Evolutionary conservation across 1,139 yeast species (phyloP).

Genomic region (Suhomyces bribrorum): DNA sequence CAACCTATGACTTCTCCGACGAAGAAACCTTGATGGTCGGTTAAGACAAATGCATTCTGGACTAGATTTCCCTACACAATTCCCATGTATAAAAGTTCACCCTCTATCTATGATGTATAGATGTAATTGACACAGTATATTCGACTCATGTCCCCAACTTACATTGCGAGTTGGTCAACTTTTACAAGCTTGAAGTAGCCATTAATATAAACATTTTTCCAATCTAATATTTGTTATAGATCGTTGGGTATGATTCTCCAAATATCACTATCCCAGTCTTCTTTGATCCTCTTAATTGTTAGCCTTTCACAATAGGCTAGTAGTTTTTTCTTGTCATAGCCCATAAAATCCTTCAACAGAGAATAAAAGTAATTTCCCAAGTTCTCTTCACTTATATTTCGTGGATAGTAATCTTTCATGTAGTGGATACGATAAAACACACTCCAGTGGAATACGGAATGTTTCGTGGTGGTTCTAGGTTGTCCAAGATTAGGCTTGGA

Average conservation of each 20-base stretch:
- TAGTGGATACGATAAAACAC: conserved; percentile 54
- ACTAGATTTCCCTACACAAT: conserved; percentile 5
- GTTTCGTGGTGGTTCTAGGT: conserved; percentile 46
- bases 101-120: conserved; percentile 9
- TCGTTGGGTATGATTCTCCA: conserved; percentile 50
- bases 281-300: conserved; percentile 21
- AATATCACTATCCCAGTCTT: conserved; percentile 22
- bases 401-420: conserved; percentile 45
- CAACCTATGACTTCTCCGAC: conserved; percentile 80
- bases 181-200: no score
- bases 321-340: conserved; percentile 7
- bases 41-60: conserved; percentile 23
- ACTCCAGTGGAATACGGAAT: conserved; percentile 61
- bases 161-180: no score
- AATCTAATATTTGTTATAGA: conserved; percentile 21
- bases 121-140: conserved; percentile 4
- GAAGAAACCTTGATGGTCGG: conserved; percentile 79
- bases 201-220: no score
- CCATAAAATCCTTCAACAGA: conserved; percentile 20
- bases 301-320: conserved; percentile 4
- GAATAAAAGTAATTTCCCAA: conserved; percentile 23
- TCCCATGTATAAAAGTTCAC: conserved; percentile 14
- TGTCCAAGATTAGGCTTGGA: conserved; percentile 58
- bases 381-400: conserved; percentile 39
- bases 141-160: background rate